A percentile compares a stretch with the other conserved stretches of the same genome.
Evolutionary conservation across 2,329 filamentous ascomycete species (phyloP).

Genomic region (Tricladium varicosporioides): DNA sequence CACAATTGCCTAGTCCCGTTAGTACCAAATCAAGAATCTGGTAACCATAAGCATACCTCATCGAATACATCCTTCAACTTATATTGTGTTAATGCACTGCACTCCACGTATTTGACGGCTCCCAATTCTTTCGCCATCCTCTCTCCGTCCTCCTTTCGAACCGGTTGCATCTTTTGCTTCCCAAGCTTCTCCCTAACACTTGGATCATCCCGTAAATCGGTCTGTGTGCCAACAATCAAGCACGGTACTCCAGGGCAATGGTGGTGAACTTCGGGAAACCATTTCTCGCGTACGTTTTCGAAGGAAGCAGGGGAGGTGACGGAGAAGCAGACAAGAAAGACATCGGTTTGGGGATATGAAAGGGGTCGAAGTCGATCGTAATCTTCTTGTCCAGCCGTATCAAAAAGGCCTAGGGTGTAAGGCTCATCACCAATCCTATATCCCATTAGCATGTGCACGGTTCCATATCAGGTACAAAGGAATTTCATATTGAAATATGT

Average conservation of each 20-base stretch:
- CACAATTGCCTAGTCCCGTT: slow-evolving; percentile 77
- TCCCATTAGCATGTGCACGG: slow-evolving; percentile 9
- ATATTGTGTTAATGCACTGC: slow-evolving; percentile 95
- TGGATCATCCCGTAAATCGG: slow-evolving; percentile 87
- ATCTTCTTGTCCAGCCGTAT: slow-evolving; percentile 99
- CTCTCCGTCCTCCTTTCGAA: slow-evolving; percentile 90
- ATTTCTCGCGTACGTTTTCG: slow-evolving; percentile 98
- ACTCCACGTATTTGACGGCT: slow-evolving; percentile 98
- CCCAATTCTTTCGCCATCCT: slow-evolving; percentile 96
- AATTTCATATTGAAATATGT: neutral
- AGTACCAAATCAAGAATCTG: slow-evolving; percentile 13
- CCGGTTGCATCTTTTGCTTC: slow-evolving; percentile 95
- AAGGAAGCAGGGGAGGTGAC: slow-evolving; percentile 97
- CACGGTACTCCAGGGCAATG: slow-evolving; percentile 98
- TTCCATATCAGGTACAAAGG: neutral
- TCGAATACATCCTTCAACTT: slow-evolving; percentile 99
- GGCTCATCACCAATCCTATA: slow-evolving; percentile 97
- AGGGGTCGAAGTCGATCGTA: slow-evolving; percentile 95
- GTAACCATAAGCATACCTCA: slow-evolving; percentile 62
- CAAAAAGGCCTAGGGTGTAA: slow-evolving; percentile 94
- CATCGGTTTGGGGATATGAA: slow-evolving; percentile 97
- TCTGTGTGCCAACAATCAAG: slow-evolving; percentile 96
- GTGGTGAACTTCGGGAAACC: slow-evolving; percentile 98
- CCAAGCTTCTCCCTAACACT: slow-evolving; percentile 86
- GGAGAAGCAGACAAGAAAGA: slow-evolving; percentile 98